phyloP scores from a whole-genome alignment of 2,329 filamentous ascomycete species.

The Knufia fluminis region DNA sequence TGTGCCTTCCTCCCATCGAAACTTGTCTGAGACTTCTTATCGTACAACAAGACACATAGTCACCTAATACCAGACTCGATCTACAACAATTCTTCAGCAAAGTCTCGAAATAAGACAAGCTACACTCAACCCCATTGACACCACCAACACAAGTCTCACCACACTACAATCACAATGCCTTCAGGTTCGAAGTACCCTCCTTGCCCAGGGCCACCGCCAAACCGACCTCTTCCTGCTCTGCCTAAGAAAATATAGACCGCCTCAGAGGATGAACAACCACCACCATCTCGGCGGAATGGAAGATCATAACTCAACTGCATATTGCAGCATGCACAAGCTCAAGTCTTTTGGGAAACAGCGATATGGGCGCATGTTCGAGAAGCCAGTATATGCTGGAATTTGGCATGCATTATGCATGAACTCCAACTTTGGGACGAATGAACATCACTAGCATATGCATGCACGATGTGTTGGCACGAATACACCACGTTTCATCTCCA shows the following conservation, averaged over 20 bases:
- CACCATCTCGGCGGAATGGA: neutral
- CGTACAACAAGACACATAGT: conserved; percentile 8
- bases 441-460: conserved; percentile 1
- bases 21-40: neutral
- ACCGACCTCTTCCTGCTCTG: conserved; percentile 25
- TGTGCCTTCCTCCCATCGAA: neutral
- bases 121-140: neutral
- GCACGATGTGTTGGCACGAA: conserved; percentile 8
- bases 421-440: neutral
- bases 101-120: conserved; percentile 4
- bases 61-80: conserved; percentile 4
- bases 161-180: conserved; percentile 22
- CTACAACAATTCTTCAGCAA: conserved; percentile 2
- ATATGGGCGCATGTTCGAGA: conserved; percentile 1
- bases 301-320: neutral
- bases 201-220: conserved; percentile 27
- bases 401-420: conserved; percentile 1
- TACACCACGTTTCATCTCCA: neutral
- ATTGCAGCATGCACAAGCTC: neutral
- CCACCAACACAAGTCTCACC: neutral
- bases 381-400: neutral
- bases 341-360: neutral
- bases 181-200: conserved; percentile 25
- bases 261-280: neutral
- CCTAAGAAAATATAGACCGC: conserved; percentile 19